Conservation (phyloP, 2,329 filamentous ascomycete species). For the Curvularia lunata region DNA sequence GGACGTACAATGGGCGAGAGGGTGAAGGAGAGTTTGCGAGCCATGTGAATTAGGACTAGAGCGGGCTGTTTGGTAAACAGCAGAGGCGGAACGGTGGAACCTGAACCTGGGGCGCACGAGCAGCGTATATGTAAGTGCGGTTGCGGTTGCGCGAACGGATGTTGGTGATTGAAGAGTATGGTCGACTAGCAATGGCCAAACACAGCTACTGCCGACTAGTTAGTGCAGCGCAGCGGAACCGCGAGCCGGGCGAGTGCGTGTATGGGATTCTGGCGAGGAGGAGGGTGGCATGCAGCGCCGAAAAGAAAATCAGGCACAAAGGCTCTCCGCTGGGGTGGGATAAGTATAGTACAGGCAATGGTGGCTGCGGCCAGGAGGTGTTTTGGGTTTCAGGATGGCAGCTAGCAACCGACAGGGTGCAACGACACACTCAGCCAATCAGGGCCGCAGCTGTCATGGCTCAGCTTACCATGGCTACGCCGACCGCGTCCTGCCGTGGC, state of each 20-base stretch:
- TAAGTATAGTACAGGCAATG: slow-evolving; percentile 9
- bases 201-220: slow-evolving; percentile 10
- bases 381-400: slow-evolving; percentile 24
- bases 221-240: slow-evolving; percentile 4
- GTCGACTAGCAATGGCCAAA: slow-evolving; percentile 17
- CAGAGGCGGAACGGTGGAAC: neutral
- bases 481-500: too few species aligned
- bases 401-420: slow-evolving; percentile 22
- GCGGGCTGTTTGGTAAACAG: neutral
- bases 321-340: neutral
- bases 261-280: too few species aligned
- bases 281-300: neutral
- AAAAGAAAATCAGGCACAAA: neutral
- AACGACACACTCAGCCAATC: slow-evolving; percentile 1
- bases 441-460: neutral
- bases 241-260: neutral
- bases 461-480: neutral
- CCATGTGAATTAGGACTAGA: slow-evolving; percentile 35
- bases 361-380: slow-evolving; percentile 23
- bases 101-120: neutral
- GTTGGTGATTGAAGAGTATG: neutral
- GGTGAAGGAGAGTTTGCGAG: slow-evolving; percentile 55
- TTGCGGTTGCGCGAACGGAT: neutral
- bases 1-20: slow-evolving; percentile 50
- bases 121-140: slow-evolving; percentile 1